These are phyloP conservation scores for Apiotrichum laibachii DNA, from an alignment of 1,284 basidiomycete genomes.

Conservation along the genomic window DNA sequence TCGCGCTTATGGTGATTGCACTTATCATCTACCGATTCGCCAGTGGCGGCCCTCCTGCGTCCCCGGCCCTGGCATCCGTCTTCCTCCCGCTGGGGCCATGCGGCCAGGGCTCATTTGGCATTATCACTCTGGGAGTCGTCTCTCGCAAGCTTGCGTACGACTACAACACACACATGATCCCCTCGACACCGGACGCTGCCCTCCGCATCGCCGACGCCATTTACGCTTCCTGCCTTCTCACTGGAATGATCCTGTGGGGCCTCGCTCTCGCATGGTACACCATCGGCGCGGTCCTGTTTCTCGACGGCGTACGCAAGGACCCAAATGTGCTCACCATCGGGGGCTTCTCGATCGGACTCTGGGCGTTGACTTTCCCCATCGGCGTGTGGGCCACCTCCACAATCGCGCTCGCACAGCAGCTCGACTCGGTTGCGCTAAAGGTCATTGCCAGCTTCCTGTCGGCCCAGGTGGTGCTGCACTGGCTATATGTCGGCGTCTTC, in stretches of 20 bases:
- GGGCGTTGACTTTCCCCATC: constrained; percentile 50
- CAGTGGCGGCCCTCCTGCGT: constrained; percentile 50
- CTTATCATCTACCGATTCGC: constrained; percentile 57
- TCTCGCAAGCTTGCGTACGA: constrained; percentile 54
- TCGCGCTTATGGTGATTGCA: constrained; percentile 61
- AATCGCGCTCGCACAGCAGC: constrained; percentile 56
- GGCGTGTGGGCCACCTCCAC: constrained; percentile 66
- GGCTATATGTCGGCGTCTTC: constrained; percentile 57
- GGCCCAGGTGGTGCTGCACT: constrained; percentile 58
- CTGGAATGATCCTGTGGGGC: constrained; percentile 53
- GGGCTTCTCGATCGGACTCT: constrained; percentile 43
- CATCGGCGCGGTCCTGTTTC: constrained; percentile 42
- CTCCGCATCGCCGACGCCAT: constrained; percentile 52
- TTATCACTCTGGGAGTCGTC: constrained; percentile 57
- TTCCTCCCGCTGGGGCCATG: constrained; percentile 61
- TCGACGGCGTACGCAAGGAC: constrained; percentile 25
- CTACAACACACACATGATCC: constrained; percentile 24
- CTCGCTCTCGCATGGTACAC: constrained; percentile 52
- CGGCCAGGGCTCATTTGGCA: constrained; percentile 62
- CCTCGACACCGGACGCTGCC: constrained; percentile 35
- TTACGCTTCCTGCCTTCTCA: constrained; percentile 33
- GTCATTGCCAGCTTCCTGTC: constrained; percentile 59
- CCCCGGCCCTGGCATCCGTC: constrained; percentile 58
- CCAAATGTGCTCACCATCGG: constrained; percentile 20
- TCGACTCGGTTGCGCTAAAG: constrained; percentile 59